These are phyloP conservation scores for Bryoglossum gracile DNA, from an alignment of 495 filamentous ascomycete species.

Conservation along the genomic window DNA sequence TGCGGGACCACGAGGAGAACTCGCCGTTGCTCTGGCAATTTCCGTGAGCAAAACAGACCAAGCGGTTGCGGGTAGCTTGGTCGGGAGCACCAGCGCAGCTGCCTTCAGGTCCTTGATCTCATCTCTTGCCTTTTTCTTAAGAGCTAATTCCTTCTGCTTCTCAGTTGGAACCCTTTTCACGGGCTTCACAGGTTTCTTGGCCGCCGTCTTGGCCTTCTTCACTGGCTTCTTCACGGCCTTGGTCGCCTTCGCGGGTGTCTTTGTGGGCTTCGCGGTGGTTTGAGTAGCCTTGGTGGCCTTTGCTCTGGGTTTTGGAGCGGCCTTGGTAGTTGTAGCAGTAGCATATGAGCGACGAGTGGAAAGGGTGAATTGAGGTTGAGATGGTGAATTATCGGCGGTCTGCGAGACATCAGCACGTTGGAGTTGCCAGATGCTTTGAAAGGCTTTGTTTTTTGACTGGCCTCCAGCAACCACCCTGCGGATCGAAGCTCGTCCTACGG, in stretches of 20 bases:
- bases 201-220: slow-evolving; percentile 13
- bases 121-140: neutral
- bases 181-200: neutral
- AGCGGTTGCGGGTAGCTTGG: neutral
- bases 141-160: slow-evolving; percentile 5
- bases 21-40: neutral
- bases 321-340: slow-evolving; percentile 9
- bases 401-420: slow-evolving; percentile 1
- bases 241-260: slow-evolving; percentile 9
- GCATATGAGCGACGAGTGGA: slow-evolving; percentile 12
- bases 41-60: slow-evolving; percentile 6
- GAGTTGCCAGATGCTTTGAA: slow-evolving; percentile 14
- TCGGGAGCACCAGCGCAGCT: slow-evolving; percentile 6
- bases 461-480: slow-evolving; percentile 22
- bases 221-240: slow-evolving; percentile 14
- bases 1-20: too few relatives aligned
- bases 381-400: neutral
- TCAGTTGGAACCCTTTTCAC: slow-evolving; percentile 13
- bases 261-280: slow-evolving; percentile 2
- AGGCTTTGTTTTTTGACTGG: slow-evolving; percentile 19
- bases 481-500: slow-evolving; percentile 30
- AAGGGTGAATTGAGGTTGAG: neutral
- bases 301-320: slow-evolving; percentile 3
- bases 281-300: neutral
- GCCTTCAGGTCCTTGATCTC: slow-evolving; percentile 7